Percentiles rank a stretch among this genome's conserved stretches.
phyloP scores from a whole-genome alignment of 2,329 filamentous ascomycete genomes.

The Colletotrichum sublineola region DNA sequence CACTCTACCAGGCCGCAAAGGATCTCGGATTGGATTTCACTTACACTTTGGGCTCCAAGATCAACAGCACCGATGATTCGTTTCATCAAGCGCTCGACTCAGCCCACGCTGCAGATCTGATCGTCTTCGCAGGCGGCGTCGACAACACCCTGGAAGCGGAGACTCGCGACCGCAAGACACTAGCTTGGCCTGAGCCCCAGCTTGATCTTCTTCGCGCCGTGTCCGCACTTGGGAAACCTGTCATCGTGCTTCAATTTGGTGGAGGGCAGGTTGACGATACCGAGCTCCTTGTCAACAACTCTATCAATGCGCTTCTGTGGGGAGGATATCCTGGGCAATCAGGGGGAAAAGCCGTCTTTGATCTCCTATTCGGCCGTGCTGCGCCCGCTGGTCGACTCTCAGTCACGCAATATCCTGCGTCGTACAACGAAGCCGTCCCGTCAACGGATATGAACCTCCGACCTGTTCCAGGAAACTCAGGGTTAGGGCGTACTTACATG shows the following conservation, averaged over 20 bases:
- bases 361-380: slow-evolving; percentile 64
- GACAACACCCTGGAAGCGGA: slow-evolving; percentile 63
- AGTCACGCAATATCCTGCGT: slow-evolving; percentile 67
- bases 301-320: slow-evolving; percentile 68
- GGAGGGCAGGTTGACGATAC: slow-evolving; percentile 67
- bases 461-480: slow-evolving; percentile 56
- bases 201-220: slow-evolving; percentile 44
- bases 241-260: slow-evolving; percentile 66
- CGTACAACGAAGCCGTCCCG: slow-evolving; percentile 62
- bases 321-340: slow-evolving; percentile 71
- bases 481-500: slow-evolving; percentile 65
- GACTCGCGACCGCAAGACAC: slow-evolving; percentile 67
- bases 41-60: slow-evolving; percentile 48
- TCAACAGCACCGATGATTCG: slow-evolving; percentile 45
- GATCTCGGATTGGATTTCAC: slow-evolving; percentile 49
- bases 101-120: slow-evolving; percentile 70
- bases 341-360: slow-evolving; percentile 67
- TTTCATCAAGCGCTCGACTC: slow-evolving; percentile 65
- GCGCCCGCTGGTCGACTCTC: slow-evolving; percentile 68
- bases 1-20: slow-evolving; percentile 41
- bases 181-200: slow-evolving; percentile 35
- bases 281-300: slow-evolving; percentile 60
- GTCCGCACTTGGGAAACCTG: slow-evolving; percentile 58
- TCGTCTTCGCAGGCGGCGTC: slow-evolving; percentile 68
- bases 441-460: slow-evolving; percentile 70